Conservation (phyloP, 768 basidiomycete species). For the Leccinellum albellum region DNA sequence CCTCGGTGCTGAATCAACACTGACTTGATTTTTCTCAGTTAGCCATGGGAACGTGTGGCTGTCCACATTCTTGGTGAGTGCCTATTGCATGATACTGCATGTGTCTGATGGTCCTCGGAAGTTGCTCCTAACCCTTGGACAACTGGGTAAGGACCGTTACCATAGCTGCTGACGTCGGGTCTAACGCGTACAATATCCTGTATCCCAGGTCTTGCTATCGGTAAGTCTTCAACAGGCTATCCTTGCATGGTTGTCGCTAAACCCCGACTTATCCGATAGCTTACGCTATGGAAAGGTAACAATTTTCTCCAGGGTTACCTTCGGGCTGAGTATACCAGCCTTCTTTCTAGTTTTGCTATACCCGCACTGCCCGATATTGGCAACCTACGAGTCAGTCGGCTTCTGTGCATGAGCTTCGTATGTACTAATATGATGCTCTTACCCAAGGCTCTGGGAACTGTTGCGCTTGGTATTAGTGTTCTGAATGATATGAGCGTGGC, state of each 20-base stretch:
- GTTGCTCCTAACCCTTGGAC: slow-evolving; percentile 46
- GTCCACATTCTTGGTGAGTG: slow-evolving; percentile 44
- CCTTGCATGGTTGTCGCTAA: neutral
- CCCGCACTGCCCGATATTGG: slow-evolving; percentile 40
- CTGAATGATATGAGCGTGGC: slow-evolving; percentile 52
- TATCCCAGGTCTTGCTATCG: slow-evolving; percentile 34
- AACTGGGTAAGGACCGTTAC: slow-evolving; percentile 41
- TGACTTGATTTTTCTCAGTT: slow-evolving; percentile 35
- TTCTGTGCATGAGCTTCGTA: neutral
- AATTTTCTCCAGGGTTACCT: slow-evolving; percentile 4
- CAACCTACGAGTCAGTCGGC: slow-evolving; percentile 40
- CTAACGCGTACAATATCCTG: neutral
- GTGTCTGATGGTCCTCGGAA: slow-evolving; percentile 18
- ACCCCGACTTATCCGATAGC: slow-evolving; percentile 25
- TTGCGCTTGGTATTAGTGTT: slow-evolving; percentile 47
- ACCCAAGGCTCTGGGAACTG: slow-evolving; percentile 42
- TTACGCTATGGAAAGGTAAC: slow-evolving; percentile 44
- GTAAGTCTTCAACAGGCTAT: slow-evolving; percentile 25
- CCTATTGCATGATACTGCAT: neutral
- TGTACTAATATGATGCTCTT: neutral
- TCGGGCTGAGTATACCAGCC: neutral
- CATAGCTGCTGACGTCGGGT: neutral
- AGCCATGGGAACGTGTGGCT: slow-evolving; percentile 49
- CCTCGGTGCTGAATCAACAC: neutral
- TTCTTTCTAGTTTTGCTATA: slow-evolving; percentile 36